Evolutionary conservation across 768 basidiomycete species (phyloP), one percentile per base, ranked within the genome.

Genomic region (Cubamyces sp.): DNA sequence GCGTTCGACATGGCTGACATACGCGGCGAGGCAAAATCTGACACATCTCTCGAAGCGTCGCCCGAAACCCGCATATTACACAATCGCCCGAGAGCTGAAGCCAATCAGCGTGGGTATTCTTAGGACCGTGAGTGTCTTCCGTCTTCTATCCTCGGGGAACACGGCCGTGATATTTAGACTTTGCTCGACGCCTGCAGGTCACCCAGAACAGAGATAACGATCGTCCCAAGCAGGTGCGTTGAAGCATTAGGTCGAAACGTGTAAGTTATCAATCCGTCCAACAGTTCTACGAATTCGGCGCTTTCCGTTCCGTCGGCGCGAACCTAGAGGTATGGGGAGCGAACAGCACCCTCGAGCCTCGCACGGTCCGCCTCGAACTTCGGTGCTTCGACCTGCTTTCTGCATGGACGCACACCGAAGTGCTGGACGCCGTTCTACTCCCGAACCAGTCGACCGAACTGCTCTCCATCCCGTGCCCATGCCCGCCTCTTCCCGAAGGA

Each of bases 291-390:
- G 76, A 77, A 57, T 77, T 75, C 61, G 76, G 83, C 3, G 89
- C 85, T 0, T 75, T 82, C 60, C 87, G 87, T 74, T 83, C 79
- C 23, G 87, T 94, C 60, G 79, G 83, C 56, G 86, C 85, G 21
- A 70, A 77, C 57, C 73, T 96, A 53, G 85, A 95, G 71, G 80
- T 96, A 34, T 96, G 95, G 94, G 94, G 84, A 1, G 88, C 91
- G 41, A 96, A 94, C 72, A 87, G 86, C 64, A 86, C 85, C 0
- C 75, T 93, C 7, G 47, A 71, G 4, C 77, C 82, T 57, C 85
- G 86, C 68, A 75, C 74, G 8, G 86, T 76, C 47, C 83, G 78
- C 21, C 77, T 97, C 41, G 85, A 88, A 65, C 80, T 91, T 39
- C 77, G 78, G 18, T 79, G 77, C 16, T 86, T 88, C 64, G 85